Conservation (phyloP, 495 filamentous ascomycete genomes). For the Penicillium goetzii region DNA sequence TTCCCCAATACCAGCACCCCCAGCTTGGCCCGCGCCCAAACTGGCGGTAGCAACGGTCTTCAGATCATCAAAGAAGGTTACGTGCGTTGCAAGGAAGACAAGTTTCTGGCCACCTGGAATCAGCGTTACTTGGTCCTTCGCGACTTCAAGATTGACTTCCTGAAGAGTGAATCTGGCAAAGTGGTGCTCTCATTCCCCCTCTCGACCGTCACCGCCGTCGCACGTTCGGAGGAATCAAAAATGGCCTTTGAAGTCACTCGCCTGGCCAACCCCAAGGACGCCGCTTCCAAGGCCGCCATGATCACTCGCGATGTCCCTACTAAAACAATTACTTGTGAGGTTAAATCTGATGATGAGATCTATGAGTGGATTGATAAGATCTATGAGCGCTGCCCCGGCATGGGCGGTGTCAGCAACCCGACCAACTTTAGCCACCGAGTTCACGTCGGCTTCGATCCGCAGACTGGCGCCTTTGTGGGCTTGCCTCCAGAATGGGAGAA, state of each 20-base stretch:
- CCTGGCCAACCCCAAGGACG: constrained; percentile 63
- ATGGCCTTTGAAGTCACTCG: constrained; percentile 92
- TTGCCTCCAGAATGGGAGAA: constrained; percentile 96
- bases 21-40: constrained; percentile 64
- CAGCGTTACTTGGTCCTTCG: constrained; percentile 85
- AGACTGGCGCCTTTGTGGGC: constrained; percentile 89
- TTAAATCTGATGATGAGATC: constrained; percentile 92
- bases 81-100: constrained; percentile 85
- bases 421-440: constrained; percentile 96
- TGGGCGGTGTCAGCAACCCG: constrained; percentile 97
- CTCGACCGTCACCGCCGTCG: constrained; percentile 81
- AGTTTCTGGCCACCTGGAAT: constrained; percentile 85
- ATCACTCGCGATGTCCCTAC: constrained; percentile 73
- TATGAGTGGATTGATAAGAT: constrained; percentile 99
- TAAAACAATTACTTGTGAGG: constrained; percentile 81
- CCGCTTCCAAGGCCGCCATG: constrained; percentile 60
- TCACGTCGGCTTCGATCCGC: constrained; percentile 95
- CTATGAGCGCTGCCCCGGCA: constrained; percentile 91
- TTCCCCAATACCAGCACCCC: constrained; percentile 67
- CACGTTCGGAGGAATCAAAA: constrained; percentile 81
- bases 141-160: constrained; percentile 85
- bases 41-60: constrained; percentile 64
- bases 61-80: constrained; percentile 86
- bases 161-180: constrained; percentile 86
- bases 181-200: constrained; percentile 77